phyloP scores from a whole-genome alignment of 805 yeast species.

The Schwanniomyces yamadae region DNA sequence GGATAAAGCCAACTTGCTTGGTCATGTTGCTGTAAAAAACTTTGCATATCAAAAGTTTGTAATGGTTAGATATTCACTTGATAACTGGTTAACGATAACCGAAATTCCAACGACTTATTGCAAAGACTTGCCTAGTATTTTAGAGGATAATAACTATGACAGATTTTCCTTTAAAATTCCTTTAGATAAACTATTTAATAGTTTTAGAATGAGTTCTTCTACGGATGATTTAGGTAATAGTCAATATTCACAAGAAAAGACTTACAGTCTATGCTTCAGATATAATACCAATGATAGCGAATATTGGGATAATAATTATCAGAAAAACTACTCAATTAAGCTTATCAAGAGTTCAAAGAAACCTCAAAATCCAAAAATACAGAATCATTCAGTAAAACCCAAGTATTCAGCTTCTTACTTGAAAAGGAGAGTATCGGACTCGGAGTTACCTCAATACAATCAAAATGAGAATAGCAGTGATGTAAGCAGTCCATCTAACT shows the following conservation, averaged over 20 bases:
- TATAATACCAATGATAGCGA: slow-evolving; percentile 51
- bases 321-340: slow-evolving; percentile 55
- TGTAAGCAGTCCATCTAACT: neutral
- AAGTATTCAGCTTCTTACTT: slow-evolving; percentile 39
- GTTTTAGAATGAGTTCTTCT: slow-evolving; percentile 16
- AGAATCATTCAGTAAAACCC: slow-evolving; percentile 26
- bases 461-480: neutral
- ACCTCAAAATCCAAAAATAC: slow-evolving; percentile 10
- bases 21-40: slow-evolving; percentile 79
- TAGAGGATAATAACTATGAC: slow-evolving; percentile 58
- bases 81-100: slow-evolving; percentile 73
- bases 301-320: slow-evolving; percentile 76
- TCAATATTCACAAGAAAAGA: slow-evolving; percentile 15
- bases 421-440: slow-evolving; percentile 32
- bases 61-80: slow-evolving; percentile 69
- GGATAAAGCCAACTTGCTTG: slow-evolving; percentile 60
- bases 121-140: slow-evolving; percentile 51
- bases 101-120: slow-evolving; percentile 65
- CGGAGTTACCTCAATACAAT: slow-evolving; percentile 14
- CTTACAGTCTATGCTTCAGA: slow-evolving; percentile 53
- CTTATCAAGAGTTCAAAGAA: slow-evolving; percentile 28
- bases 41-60: slow-evolving; percentile 66
- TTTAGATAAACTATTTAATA: slow-evolving; percentile 41
- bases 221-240: slow-evolving; percentile 6
- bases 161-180: slow-evolving; percentile 68